Base-by-base conservation (phyloP, 306 rosid genomes). In the Cucurbita maxima region DNA sequence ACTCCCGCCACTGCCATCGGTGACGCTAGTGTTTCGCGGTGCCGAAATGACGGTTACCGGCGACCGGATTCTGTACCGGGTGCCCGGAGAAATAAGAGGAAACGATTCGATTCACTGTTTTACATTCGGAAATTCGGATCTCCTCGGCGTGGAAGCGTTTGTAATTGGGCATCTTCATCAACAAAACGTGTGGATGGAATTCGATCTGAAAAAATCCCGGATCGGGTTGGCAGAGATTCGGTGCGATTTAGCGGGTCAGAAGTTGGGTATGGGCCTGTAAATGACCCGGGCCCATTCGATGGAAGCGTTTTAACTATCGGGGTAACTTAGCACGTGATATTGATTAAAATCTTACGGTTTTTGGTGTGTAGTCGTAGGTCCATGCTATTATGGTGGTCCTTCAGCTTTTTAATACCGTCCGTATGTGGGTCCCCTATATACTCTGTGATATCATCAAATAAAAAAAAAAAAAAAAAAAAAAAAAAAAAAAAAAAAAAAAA, bases 91-190 rank as follows among this genome's bases (percentile, higher is more conserved):
- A 22, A 58, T 66, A 0, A 51, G 80, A 12, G 92, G 88, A 18
- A 82, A 63, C 61, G 95, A 89, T 79, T 77, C 83, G 5, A 86
- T 92, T 16, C 78, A 82, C 20, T 92, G 97, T 79, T 89, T 92
- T 63, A 86, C 97, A 1, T 92, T 89, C 66, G 97, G 97, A 61
- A 92, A 89, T 70, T 89, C 97, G 1, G 97, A 92, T 77, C 71
- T 92, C 1, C 36, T 92, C 8, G 96, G 97, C 0, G 89, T 85
- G 10, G 97, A 92, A 79, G 88, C 92, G 14, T 92, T 70, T 18
- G 83, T 92, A 41, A 89, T 92, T 30, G 97, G 97, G 5, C 96
- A 89, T 64, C 90, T 86, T 64, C 97, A 92, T 63, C 97, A 92
- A 79, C 96, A 89, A 22, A 86, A 89, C 67, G 58, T 89, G 79